These are phyloP conservation scores for Pleurotus giganteus DNA, from an alignment of 768 basidiomycete species.

Conservation along the genomic window DNA sequence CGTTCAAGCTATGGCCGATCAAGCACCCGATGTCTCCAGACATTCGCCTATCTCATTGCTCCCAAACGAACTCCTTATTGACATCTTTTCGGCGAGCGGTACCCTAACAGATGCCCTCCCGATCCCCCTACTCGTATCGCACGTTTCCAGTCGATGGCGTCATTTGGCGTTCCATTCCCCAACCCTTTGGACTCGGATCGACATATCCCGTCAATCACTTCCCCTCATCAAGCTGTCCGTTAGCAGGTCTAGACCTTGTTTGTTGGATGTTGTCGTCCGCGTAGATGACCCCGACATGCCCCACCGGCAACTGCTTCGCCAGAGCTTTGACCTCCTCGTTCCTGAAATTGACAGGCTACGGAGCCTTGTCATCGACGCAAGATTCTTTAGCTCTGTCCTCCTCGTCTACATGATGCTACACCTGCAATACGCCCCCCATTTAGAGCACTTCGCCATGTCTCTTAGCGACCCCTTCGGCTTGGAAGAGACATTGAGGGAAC, in stretches of 20 bases:
- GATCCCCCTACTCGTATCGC: not conserved
- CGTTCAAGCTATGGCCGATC: not conserved
- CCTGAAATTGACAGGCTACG: not conserved
- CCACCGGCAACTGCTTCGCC: not conserved
- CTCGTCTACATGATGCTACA: conserved; percentile 1
- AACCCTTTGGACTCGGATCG: not conserved
- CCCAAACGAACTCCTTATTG: not conserved
- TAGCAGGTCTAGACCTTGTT: not conserved
- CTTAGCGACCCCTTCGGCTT: not conserved
- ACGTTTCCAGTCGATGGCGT: not conserved
- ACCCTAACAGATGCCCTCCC: not conserved
- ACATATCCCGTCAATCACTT: not conserved
- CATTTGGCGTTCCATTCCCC: not conserved
- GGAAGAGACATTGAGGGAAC: not conserved
- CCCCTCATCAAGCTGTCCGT: not conserved
- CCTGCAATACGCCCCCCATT: not conserved
- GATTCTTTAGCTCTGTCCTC: not conserved
- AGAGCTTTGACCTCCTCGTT: not conserved
- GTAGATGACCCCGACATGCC: not conserved
- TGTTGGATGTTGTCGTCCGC: not conserved
- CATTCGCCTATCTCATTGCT: not conserved
- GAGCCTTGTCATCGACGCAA: not conserved
- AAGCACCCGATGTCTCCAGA: not conserved
- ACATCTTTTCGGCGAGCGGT: not conserved
- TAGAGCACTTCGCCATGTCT: not conserved